phyloP scores from a whole-genome alignment of 495 filamentous ascomycete species.

The Annulohypoxylon bovei region DNA sequence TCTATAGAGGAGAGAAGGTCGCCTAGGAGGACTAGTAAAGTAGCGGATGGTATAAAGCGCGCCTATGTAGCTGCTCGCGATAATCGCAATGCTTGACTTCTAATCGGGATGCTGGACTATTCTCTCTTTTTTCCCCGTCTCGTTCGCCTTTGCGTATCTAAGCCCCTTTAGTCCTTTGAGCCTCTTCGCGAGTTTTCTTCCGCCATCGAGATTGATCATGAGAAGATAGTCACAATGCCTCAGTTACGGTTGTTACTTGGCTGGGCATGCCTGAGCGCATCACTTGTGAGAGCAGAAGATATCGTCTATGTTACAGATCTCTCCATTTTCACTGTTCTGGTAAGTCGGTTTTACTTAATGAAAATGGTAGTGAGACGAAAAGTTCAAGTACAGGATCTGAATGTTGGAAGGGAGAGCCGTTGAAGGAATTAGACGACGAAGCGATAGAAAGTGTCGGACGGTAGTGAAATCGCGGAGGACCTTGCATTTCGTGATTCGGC shows the following conservation, averaged over 20 bases:
- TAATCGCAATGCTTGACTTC: background rate
- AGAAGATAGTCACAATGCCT: constrained; percentile 19
- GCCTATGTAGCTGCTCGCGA: background rate
- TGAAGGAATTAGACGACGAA: background rate
- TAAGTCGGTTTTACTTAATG: constrained; percentile 30
- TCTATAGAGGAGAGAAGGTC: background rate
- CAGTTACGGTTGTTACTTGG: constrained; percentile 18
- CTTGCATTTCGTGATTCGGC: background rate
- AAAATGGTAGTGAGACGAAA: background rate
- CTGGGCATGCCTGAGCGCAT: constrained; percentile 24
- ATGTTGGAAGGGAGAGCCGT: background rate
- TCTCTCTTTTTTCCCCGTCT: background rate
- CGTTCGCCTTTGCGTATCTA: background rate
- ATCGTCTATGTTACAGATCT: constrained; percentile 59
- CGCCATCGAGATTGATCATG: background rate
- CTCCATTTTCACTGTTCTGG: constrained; percentile 52
- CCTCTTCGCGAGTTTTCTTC: background rate
- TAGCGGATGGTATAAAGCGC: background rate
- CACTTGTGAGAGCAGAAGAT: constrained; percentile 35
- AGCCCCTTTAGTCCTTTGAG: background rate
- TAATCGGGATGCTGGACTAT: background rate
- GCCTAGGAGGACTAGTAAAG: background rate
- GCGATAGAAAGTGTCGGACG: background rate
- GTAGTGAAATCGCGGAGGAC: background rate
- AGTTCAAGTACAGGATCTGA: background rate